phyloP scores from a whole-genome alignment of 306 rosid genomes.

The Lupinus albus region DNA sequence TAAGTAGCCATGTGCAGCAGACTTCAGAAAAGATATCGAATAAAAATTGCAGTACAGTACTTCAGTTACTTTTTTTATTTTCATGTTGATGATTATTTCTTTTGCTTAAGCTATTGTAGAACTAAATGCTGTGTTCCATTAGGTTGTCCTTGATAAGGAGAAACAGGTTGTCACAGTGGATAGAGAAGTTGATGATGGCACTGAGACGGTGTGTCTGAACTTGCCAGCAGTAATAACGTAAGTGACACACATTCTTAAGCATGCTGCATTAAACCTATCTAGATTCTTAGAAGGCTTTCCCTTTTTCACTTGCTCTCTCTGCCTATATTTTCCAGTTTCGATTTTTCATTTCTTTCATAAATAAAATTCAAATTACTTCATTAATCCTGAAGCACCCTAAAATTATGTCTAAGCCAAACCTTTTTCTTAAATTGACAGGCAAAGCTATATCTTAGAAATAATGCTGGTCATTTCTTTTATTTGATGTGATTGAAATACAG shows the following conservation, averaged over 20 bases:
- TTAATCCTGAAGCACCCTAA: constrained; percentile 1
- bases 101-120: constrained; percentile 31
- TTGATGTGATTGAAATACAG: not conserved
- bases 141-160: constrained; percentile 93
- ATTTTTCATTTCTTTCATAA: not conserved
- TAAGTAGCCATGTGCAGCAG: constrained; percentile 9
- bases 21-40: not conserved
- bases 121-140: constrained; percentile 60
- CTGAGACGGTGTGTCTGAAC: constrained; percentile 74
- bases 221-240: constrained; percentile 95
- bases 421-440: not conserved
- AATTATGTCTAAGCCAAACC: not conserved
- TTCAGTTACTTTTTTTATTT: not conserved
- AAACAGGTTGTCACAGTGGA: constrained; percentile 76
- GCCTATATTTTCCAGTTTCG: not conserved
- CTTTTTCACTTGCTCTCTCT: not conserved
- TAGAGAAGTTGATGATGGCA: constrained; percentile 94
- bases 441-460: not conserved
- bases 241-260: constrained; percentile 42
- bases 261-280: constrained; percentile 10
- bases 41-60: constrained; percentile 6
- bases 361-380: not conserved
- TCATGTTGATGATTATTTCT: not conserved
- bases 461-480: not conserved
- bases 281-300: not conserved